Conservation (phyloP, 352 stramenopile species). For the Pythium apleroticum region DNA sequence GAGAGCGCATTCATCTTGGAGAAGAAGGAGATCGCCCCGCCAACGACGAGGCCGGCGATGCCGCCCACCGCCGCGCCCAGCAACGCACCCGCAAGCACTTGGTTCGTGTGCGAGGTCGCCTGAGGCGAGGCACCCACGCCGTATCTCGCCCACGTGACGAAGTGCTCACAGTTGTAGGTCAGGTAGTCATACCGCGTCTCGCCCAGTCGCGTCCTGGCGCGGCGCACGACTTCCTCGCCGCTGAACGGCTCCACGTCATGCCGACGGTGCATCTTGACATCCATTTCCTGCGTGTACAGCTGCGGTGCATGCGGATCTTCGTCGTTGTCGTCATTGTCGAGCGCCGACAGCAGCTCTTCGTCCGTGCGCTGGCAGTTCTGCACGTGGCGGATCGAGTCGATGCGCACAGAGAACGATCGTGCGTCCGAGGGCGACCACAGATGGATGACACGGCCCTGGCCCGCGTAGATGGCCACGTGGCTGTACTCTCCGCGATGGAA, state of each 20-base stretch:
- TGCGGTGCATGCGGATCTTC: constrained; percentile 25
- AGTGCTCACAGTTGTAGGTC: constrained; percentile 73
- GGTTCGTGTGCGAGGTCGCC: constrained; percentile 49
- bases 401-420: constrained; percentile 53
- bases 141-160: constrained; percentile 75
- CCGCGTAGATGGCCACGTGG: constrained; percentile 59
- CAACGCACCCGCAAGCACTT: constrained; percentile 61
- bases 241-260: constrained; percentile 44
- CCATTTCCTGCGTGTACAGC: constrained; percentile 44
- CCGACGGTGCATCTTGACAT: constrained; percentile 45
- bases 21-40: constrained; percentile 60
- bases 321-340: constrained; percentile 9
- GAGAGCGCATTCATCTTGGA: constrained; percentile 57
- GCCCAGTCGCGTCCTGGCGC: constrained; percentile 49
- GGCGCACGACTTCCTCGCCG: constrained; percentile 41
- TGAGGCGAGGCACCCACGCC: constrained; percentile 56
- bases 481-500: constrained; percentile 66
- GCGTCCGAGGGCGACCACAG: constrained; percentile 49
- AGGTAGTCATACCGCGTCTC: constrained; percentile 56
- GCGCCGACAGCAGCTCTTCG: constrained; percentile 15
- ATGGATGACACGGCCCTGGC: constrained; percentile 51
- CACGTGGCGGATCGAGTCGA: constrained; percentile 59
- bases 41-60: constrained; percentile 57
- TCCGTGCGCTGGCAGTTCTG: constrained; percentile 19
- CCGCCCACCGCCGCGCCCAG: constrained; percentile 58